A percentile compares a stretch with the other conserved stretches of the same genome.
These are phyloP conservation scores for Rhododendron vialii DNA, from an alignment of 148 eudicot species.

Conservation along the genomic window DNA sequence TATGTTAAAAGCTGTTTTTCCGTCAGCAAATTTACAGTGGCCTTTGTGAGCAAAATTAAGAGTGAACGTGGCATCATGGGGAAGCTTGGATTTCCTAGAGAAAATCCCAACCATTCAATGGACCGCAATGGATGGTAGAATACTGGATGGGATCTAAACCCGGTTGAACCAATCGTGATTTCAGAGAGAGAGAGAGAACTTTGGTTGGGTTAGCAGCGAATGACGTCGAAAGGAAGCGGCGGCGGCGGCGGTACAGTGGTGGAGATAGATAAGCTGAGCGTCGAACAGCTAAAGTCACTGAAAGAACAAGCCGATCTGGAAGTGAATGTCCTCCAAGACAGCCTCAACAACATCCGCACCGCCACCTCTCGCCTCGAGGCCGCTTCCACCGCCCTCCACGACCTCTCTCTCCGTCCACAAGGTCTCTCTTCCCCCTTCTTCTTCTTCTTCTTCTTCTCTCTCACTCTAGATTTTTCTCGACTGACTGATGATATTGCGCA, in stretches of 20 bases:
- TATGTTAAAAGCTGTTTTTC: too few species aligned
- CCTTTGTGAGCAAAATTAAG: too few species aligned
- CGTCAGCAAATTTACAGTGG: too few species aligned
- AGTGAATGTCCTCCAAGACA: constrained; percentile 74
- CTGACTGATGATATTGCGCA: background rate
- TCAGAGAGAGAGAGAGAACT: background rate
- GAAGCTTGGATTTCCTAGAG: too few species aligned
- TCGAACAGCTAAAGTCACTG: constrained; percentile 71
- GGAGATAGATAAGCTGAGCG: constrained; percentile 73
- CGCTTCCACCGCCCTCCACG: constrained; percentile 74
- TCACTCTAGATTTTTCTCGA: background rate
- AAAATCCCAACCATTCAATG: too few species aligned
- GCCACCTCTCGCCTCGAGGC: constrained; percentile 81
- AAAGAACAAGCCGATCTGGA: constrained; percentile 84
- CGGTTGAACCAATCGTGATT: too few species aligned
- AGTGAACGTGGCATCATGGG: too few species aligned
- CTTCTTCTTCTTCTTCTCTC: background rate
- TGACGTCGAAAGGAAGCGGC: constrained; percentile 22
- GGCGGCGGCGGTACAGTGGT: constrained; percentile 15
- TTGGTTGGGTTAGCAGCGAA: background rate
- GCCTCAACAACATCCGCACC: constrained; percentile 85
- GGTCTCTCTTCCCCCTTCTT: constrained; percentile 21
- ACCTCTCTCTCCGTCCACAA: constrained; percentile 83
- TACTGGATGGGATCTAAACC: too few species aligned
- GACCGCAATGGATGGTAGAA: too few species aligned